phyloP scores from a whole-genome alignment of 2,329 filamentous ascomycete genomes.

The Exophiala mesophila region DNA sequence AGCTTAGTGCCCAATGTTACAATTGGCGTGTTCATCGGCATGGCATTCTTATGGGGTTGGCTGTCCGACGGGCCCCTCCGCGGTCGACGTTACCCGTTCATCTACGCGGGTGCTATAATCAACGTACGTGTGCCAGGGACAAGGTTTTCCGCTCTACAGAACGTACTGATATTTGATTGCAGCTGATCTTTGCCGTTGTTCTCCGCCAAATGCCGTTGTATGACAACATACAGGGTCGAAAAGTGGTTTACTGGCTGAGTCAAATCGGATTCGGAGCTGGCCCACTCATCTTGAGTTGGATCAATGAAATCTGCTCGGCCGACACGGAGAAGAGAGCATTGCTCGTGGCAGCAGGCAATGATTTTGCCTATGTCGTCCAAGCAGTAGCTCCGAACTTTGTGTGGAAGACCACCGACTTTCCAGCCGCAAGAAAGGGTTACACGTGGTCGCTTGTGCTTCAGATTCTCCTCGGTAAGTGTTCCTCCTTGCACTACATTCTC shows the following conservation, averaged over 20 bases:
- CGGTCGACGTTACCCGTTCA: slow-evolving; percentile 37
- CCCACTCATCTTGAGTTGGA: slow-evolving; percentile 37
- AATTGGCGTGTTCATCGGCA: slow-evolving; percentile 34
- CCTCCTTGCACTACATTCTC: not conserved
- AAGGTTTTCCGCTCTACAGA: not conserved
- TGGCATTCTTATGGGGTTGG: slow-evolving; percentile 36
- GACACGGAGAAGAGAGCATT: slow-evolving; percentile 31
- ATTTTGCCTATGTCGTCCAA: slow-evolving; percentile 33
- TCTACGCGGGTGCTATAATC: slow-evolving; percentile 35
- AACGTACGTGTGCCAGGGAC: slow-evolving; percentile 26
- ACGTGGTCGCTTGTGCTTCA: slow-evolving; percentile 35
- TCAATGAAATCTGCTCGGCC: slow-evolving; percentile 33
- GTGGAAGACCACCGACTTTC: slow-evolving; percentile 40
- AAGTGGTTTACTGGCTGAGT: slow-evolving; percentile 37
- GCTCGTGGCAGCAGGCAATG: slow-evolving; percentile 31
- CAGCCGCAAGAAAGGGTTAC: slow-evolving; percentile 36
- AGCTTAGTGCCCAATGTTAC: slow-evolving; percentile 31
- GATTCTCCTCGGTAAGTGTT: slow-evolving; percentile 32
- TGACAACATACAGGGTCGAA: slow-evolving; percentile 33
- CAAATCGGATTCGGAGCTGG: slow-evolving; percentile 30
- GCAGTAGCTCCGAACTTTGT: slow-evolving; percentile 38
- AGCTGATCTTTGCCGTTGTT: slow-evolving; percentile 33
- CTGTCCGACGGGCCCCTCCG: slow-evolving; percentile 34
- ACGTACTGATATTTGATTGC: slow-evolving; percentile 3
- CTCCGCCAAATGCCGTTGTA: slow-evolving; percentile 37